Evolutionary conservation across 352 stramenopile genomes (phyloP), one percentile per base, ranked within the genome.

Genomic region (Globisporangium middletonii): DNA sequence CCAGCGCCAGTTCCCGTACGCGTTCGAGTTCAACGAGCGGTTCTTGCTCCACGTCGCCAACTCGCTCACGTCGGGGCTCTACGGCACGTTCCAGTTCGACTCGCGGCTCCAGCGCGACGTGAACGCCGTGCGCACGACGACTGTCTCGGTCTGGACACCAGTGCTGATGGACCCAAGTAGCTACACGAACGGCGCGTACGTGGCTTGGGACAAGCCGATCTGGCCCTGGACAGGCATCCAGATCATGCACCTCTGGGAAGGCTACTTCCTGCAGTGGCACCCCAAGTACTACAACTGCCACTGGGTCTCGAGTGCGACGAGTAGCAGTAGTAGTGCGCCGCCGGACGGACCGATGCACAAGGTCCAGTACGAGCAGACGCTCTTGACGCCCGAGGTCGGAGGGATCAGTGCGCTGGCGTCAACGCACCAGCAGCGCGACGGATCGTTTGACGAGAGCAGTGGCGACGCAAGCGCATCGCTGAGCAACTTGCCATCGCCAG

Each of bases 201-300:
- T 71, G 19, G 59, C 64, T 42, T 56, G 71, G 18, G 59, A 83
- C 7, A 66, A 72, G 6, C 80, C 85, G 4, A 82, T 92, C 52
- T 94, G 85, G 85, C 80, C 83, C 1, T 94, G 85, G 85, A 80
- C 79, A 2, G 85, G 79, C 33, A 74, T 70, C 49, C 84, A 92
- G 55, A 91, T 89, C 79, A 74, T 94, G 58, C 72, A 69, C 41
- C 48, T 94, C 8, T 94, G 85, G 85, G 81, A 91, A 7, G 69
- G 73, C 38, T 94, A 92, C 52, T 94, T 92, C 52, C 88, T 94
- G 55, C 85, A 94, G 56, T 91, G 79, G 79, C 83, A 93, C 53
- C 80, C 83, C 8, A 89, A 90, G 65, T 93, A 83, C 64, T 76
- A 85, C 63, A 86, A 87, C 37, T 89, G 79, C 54, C 74, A 82